Conservation (phyloP, 106 monocot genomes). For the Allium fistulosum region DNA sequence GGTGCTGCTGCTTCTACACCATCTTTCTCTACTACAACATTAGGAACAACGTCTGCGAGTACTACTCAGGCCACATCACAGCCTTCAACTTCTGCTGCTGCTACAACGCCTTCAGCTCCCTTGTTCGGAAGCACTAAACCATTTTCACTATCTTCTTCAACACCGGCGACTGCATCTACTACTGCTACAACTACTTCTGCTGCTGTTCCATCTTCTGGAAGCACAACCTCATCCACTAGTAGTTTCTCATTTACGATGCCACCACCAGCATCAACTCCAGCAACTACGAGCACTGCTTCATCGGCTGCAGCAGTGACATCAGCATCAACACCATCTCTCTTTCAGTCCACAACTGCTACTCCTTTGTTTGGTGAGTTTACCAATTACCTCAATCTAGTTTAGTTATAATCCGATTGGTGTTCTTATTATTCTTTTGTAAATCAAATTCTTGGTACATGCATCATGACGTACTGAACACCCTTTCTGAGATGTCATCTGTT, state of each 20-base stretch:
- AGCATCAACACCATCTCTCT: slow-evolving; percentile 2
- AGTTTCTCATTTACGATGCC: slow-evolving; percentile 1
- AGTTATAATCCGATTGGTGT: no score
- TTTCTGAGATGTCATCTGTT: no score
- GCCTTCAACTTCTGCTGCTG: neutral
- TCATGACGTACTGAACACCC: no score
- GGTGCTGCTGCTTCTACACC: neutral
- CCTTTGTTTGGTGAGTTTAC: neutral
- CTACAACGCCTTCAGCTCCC: neutral
- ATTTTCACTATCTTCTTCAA: neutral
- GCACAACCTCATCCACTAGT: neutral
- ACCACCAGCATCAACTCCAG: neutral
- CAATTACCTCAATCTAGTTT: no score
- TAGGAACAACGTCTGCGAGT: neutral
- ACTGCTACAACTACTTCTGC: neutral
- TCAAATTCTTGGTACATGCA: no score
- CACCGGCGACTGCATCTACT: neutral
- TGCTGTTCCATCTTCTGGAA: neutral
- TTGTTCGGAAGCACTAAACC: neutral
- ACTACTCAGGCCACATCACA: neutral
- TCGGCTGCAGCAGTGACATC: neutral
- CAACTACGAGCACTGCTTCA: neutral
- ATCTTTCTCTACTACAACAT: neutral
- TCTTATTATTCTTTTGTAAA: no score
- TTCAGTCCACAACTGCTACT: neutral